Percentiles rank a stretch among this genome's conserved stretches.
Conservation (phyloP, 148 eudicot species). For the Rhododendron ovatum region DNA sequence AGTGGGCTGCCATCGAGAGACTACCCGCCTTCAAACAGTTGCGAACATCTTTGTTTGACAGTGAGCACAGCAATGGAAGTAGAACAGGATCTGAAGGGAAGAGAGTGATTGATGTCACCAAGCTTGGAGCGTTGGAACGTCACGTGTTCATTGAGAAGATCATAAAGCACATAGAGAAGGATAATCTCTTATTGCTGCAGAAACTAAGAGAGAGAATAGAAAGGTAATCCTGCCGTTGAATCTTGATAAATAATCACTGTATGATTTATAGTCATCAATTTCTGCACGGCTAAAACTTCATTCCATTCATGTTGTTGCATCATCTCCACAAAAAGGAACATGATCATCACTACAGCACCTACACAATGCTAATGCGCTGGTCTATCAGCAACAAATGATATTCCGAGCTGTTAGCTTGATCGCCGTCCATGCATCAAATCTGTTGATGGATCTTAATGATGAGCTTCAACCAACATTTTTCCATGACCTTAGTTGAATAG, state of each 20-base stretch:
- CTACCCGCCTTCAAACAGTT: constrained; percentile 22
- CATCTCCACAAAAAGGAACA: background rate
- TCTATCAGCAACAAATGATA: background rate
- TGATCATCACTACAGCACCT: background rate
- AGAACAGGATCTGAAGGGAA: constrained; percentile 7
- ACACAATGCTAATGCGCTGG: background rate
- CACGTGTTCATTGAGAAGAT: constrained; percentile 24
- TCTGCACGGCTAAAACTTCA: background rate
- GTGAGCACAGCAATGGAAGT: constrained; percentile 2
- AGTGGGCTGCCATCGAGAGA: constrained; percentile 29
- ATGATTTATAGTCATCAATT: background rate
- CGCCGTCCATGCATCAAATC: background rate
- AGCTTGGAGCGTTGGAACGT: constrained; percentile 15
- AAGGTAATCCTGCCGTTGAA: constrained; percentile 11
- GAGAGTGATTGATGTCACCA: constrained; percentile 23
- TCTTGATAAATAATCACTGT: background rate
- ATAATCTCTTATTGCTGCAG: constrained; percentile 15
- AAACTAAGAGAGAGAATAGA: constrained; percentile 16
- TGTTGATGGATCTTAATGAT: background rate
- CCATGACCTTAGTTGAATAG: background rate
- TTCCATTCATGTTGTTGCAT: background rate
- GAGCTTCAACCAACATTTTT: background rate
- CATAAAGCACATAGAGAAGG: constrained; percentile 20
- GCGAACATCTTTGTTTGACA: constrained; percentile 19
- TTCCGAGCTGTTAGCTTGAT: background rate